Evolutionary conservation across 2,329 filamentous ascomycete species (phyloP).

Genomic region (Colletotrichum liriopes): DNA sequence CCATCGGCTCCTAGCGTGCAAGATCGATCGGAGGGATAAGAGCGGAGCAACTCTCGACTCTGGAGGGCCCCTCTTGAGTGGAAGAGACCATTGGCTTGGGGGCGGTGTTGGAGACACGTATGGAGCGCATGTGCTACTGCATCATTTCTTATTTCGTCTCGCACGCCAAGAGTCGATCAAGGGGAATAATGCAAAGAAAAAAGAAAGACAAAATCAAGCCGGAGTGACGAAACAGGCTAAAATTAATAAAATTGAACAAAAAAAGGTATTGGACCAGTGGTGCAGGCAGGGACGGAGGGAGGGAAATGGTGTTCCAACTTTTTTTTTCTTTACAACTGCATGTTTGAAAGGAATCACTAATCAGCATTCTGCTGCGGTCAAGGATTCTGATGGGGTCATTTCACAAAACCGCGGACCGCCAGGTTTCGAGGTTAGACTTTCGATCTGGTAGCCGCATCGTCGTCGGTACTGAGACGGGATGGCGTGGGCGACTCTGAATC

Average conservation of each 20-base stretch:
- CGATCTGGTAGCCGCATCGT: not conserved
- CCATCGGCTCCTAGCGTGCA: conserved; percentile 25
- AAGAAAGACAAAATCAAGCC: not conserved
- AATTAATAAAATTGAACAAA: not conserved
- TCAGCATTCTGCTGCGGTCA: not conserved
- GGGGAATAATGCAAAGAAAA: no score
- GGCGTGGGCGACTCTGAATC: not conserved
- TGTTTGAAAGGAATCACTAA: not conserved
- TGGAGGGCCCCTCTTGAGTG: not conserved
- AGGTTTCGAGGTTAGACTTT: not conserved
- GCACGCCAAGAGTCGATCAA: not conserved
- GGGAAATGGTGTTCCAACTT: not conserved
- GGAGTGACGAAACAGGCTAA: no score
- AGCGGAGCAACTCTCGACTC: not conserved
- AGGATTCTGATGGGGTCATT: no score
- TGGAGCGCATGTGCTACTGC: not conserved
- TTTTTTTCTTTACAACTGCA: not conserved
- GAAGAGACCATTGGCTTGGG: not conserved
- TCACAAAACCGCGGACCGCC: not conserved
- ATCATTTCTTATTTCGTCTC: not conserved
- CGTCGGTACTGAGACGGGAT: not conserved
- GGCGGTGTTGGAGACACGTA: not conserved
- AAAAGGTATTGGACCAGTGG: not conserved
- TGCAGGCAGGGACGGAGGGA: not conserved
- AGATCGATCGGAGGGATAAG: conserved; percentile 40